Percentiles rank a stretch among this genome's conserved stretches.
phyloP scores from a whole-genome alignment of 805 yeast species.

The Lipomyces kockii region DNA sequence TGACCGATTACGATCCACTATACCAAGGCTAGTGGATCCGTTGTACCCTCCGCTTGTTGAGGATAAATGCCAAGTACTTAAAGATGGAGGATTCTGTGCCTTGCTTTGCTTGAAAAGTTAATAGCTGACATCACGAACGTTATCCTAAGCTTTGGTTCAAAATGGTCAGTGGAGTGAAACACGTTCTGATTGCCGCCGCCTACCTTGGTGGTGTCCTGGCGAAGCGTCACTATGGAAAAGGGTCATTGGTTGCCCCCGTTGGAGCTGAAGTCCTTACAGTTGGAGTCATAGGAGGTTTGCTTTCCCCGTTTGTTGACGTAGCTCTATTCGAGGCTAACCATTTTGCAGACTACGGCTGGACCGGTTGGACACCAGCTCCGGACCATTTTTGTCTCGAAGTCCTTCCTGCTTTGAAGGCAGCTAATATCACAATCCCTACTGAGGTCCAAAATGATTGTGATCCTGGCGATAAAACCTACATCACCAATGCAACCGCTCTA shows the following conservation, averaged over 20 bases:
- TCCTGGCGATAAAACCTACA: neutral
- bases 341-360: constrained; percentile 6
- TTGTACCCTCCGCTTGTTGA: too few species aligned
- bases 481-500: constrained; percentile 2
- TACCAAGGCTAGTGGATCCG: too few species aligned
- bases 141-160: too few species aligned
- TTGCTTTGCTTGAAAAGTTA: too few species aligned
- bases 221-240: too few species aligned
- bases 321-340: neutral
- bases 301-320: neutral
- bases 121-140: too few species aligned
- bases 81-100: too few species aligned
- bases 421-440: neutral
- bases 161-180: too few species aligned
- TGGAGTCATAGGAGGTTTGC: constrained; percentile 4
- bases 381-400: constrained; percentile 4
- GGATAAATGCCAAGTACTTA: too few species aligned
- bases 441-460: constrained; percentile 3
- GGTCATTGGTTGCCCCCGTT: neutral
- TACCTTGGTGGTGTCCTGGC: too few species aligned
- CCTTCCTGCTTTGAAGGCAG: constrained; percentile 3
- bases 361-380: constrained; percentile 4
- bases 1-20: too few species aligned
- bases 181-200: too few species aligned
- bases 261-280: constrained; percentile 4